Evolutionary conservation across 1,284 basidiomycete species (phyloP).

Genomic region (Anthracocystis panici-leucophaei): DNA sequence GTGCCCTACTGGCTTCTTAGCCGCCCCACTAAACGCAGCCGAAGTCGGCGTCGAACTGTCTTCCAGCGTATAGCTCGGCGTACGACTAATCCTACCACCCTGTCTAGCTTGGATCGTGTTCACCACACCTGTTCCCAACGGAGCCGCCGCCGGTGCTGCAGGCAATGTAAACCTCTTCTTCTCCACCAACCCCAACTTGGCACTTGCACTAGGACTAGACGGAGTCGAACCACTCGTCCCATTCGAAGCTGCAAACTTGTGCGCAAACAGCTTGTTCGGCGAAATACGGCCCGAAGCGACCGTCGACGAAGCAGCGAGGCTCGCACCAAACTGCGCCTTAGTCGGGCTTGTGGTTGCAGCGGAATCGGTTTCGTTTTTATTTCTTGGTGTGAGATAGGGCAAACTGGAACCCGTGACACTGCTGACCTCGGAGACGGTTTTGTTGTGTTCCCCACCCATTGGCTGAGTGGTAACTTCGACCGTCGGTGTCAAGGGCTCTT

Average conservation of each 20-base stretch:
- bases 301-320: background rate
- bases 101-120: constrained; percentile 18
- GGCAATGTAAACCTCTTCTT: constrained; percentile 49
- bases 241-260: constrained; percentile 29
- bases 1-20: constrained; percentile 39
- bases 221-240: constrained; percentile 2
- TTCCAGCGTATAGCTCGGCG: constrained; percentile 24
- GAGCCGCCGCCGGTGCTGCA: constrained; percentile 2
- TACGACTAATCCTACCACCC: constrained; percentile 19
- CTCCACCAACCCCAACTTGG: constrained; percentile 36
- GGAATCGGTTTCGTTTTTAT: background rate
- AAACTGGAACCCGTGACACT: background rate
- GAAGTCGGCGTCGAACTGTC: constrained; percentile 7
- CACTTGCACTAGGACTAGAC: constrained; percentile 11
- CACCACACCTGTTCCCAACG: background rate
- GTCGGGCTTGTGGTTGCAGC: constrained; percentile 5
- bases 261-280: constrained; percentile 43
- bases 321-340: constrained; percentile 14
- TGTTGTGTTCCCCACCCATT: background rate
- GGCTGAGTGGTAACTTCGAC: constrained; percentile 2
- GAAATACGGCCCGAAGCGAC: constrained; percentile 34
- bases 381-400: background rate
- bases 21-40: constrained; percentile 28
- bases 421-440: constrained; percentile 3
- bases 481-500: constrained; percentile 30